A percentile compares a stretch with the other conserved stretches of the same genome.
These are phyloP conservation scores for Neospermospora avenae DNA, from an alignment of 2,329 filamentous ascomycete species.

Conservation along the genomic window DNA sequence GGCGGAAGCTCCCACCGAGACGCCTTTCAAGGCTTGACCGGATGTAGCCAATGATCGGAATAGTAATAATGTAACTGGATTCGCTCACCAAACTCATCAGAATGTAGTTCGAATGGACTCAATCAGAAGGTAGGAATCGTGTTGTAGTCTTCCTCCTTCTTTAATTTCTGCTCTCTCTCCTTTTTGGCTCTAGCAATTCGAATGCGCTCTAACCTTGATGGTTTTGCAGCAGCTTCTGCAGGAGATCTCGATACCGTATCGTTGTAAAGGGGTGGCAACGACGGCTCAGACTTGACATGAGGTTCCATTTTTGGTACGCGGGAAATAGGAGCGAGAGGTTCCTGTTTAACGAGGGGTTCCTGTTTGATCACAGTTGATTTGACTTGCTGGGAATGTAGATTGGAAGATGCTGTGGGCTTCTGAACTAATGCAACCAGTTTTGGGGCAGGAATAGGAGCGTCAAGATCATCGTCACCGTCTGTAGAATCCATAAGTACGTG, in stretches of 20 bases:
- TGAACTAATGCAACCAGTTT: constrained; percentile 11
- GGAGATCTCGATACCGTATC: not conserved
- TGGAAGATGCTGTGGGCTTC: not conserved
- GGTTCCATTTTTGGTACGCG: not conserved
- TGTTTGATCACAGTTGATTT: not conserved
- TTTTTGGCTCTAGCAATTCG: constrained; percentile 20
- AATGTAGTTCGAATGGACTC: not conserved
- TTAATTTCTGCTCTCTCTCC: constrained; percentile 21
- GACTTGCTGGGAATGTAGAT: not conserved
- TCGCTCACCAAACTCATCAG: not conserved
- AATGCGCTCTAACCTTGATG: constrained; percentile 23
- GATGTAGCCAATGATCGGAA: not conserved
- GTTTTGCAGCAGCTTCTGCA: not conserved
- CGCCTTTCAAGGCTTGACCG: constrained; percentile 17
- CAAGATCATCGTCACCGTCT: constrained; percentile 32
- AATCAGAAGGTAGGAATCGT: constrained; percentile 28
- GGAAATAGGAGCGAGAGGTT: not conserved
- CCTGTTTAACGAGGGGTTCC: not conserved
- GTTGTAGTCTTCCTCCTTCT: constrained; percentile 21
- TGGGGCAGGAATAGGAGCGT: constrained; percentile 27
- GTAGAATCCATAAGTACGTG: constrained; percentile 20
- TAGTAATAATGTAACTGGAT: not conserved
- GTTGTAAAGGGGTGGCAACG: not conserved
- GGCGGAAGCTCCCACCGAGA: constrained; percentile 17
- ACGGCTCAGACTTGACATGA: not conserved